These are phyloP conservation scores for Neurospora sublineolata DNA, from an alignment of 495 filamentous ascomycete species.

Conservation along the genomic window DNA sequence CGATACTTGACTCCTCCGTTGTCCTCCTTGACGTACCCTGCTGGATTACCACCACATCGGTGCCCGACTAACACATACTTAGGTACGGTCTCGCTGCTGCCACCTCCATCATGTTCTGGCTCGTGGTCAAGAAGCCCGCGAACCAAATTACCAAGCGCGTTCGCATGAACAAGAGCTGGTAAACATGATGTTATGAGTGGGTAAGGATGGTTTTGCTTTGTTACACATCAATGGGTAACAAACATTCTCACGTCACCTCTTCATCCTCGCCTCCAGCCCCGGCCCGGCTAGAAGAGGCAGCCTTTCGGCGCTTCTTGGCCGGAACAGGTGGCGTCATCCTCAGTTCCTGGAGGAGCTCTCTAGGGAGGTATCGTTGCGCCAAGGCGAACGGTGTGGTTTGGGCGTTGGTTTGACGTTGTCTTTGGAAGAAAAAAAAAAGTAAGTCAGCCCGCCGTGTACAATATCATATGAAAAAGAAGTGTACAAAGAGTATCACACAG, in stretches of 20 bases:
- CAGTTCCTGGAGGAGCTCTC: constrained; percentile 73
- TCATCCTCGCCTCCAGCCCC: constrained; percentile 10
- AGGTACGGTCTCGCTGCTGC: constrained; percentile 85
- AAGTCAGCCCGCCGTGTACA: constrained; percentile 16
- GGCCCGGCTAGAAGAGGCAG: neutral
- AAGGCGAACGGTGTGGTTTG: constrained; percentile 71
- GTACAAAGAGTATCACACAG: neutral
- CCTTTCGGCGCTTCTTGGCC: constrained; percentile 9
- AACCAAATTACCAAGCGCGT: constrained; percentile 61
- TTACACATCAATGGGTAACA: neutral
- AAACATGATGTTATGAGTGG: constrained; percentile 8
- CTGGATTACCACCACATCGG: neutral
- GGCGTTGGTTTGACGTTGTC: constrained; percentile 65
- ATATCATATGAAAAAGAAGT: constrained; percentile 21
- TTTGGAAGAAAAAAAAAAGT: constrained; percentile 17
- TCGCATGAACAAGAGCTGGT: constrained; percentile 75
- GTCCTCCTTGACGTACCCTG: neutral
- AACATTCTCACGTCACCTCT: constrained; percentile 15
- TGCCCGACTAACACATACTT: constrained; percentile 1
- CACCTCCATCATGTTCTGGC: constrained; percentile 89
- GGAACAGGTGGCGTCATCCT: constrained; percentile 51
- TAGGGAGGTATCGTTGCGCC: constrained; percentile 67
- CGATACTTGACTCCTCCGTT: neutral
- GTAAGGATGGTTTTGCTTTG: neutral
- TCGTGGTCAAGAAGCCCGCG: constrained; percentile 78